Evolutionary conservation across 2,329 filamentous ascomycete genomes (phyloP), one percentile per base, ranked within the genome.

Genomic region (Venturia carpophila): DNA sequence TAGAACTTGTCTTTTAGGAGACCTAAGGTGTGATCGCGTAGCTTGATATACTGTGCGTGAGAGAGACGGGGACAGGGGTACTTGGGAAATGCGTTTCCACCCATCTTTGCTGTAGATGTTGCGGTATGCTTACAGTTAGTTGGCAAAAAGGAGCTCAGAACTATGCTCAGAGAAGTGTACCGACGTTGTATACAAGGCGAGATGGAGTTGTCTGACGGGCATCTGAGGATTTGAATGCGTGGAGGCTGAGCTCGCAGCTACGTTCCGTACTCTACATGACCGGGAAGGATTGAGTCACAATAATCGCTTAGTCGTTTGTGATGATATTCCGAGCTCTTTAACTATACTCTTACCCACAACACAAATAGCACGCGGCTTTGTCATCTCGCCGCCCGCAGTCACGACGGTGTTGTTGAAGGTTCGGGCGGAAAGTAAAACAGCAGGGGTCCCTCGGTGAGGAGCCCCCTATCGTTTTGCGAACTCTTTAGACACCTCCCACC

Each of bases 21-120:
- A 15, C 19, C 42, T 17, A 47, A 7, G 30, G 39, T 61, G 21
- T 49, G 56, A 19, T 27, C 39, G 11, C 56, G 62, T 11, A 66
- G 39, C 11, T 24, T 24, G 27, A 42, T 1, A 41, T 66, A 66
- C 3, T 2, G 30, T 15, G 60, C 52, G 30, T 66, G 49, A 11
- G 63, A n/a, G 3, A 66, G 43, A n/a, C 65, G 34, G 5, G 64
- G 65, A 11, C 43, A 49, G 5, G 24, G n/a, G 30, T 62, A 64
- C 2, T 60, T 43, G 2, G 65, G 45, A 45, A 66, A 66, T 24
- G 62, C 65, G 30, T 66, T 66, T n/a, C 65, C 65, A 6, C 65
- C 65, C 65, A 66, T 66, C 15, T 60, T 45, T 27, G 47, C 2
- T 13, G 47, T 15, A 1, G 10, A 15, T 27, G 3, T 15, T 15